Evolutionary conservation across 129 eudicot species (phyloP).

Genomic region (Silybum marianum): DNA sequence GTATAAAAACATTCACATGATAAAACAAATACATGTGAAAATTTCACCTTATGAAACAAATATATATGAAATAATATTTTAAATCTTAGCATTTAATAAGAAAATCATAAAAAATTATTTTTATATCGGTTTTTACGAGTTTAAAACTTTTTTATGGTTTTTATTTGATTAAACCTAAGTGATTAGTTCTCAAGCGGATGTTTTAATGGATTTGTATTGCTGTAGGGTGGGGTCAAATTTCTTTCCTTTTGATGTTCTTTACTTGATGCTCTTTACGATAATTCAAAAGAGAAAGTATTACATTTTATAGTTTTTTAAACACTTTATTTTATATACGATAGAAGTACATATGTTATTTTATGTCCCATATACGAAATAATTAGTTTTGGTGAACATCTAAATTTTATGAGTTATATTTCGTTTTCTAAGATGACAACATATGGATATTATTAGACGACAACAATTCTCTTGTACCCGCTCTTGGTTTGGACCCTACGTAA

Average conservation of each 20-base stretch:
- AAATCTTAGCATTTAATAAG: too few relatives aligned
- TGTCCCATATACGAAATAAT: background rate
- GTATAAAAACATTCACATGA: too few relatives aligned
- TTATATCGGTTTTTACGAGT: too few relatives aligned
- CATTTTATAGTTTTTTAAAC: background rate
- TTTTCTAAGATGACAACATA: background rate
- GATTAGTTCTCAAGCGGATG: background rate
- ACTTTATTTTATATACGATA: background rate
- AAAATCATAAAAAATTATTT: too few relatives aligned
- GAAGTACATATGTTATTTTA: background rate
- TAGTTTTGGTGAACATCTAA: background rate
- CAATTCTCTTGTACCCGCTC: background rate
- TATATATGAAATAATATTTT: too few relatives aligned
- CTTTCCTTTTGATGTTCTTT: background rate
- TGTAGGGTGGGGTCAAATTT: background rate
- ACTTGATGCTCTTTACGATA: background rate
- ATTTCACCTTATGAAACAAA: too few relatives aligned
- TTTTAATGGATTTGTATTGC: background rate
- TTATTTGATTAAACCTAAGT: too few relatives aligned
- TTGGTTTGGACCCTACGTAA: background rate
- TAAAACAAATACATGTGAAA: too few relatives aligned
- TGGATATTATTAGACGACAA: background rate
- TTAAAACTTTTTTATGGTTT: too few relatives aligned
- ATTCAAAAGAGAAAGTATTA: background rate
- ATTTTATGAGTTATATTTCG: background rate